These are phyloP conservation scores for Aspergillus sp. DNA, from an alignment of 2,329 filamentous ascomycete species.

Conservation along the genomic window DNA sequence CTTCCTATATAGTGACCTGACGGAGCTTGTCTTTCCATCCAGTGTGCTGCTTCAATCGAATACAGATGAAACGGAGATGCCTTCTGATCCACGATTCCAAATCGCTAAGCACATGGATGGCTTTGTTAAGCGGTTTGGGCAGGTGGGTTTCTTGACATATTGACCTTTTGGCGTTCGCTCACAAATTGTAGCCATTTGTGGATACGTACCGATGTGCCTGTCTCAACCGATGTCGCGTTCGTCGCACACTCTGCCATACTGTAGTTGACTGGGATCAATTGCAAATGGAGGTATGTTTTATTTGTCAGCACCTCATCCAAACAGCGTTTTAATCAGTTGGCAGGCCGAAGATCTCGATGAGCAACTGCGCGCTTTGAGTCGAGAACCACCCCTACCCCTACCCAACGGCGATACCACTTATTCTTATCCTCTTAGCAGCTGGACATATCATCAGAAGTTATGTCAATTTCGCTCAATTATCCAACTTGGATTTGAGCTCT, in stretches of 20 bases:
- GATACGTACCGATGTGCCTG: conserved; percentile 79
- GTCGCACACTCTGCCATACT: conserved; percentile 81
- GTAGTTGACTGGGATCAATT: conserved; percentile 77
- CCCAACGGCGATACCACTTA: conserved; percentile 51
- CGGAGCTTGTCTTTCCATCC: conserved; percentile 65
- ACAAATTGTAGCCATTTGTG: conserved; percentile 61
- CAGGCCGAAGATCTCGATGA: conserved; percentile 64
- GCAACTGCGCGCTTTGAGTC: conserved; percentile 54
- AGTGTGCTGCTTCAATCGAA: conserved; percentile 63
- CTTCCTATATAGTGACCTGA: conserved; percentile 76
- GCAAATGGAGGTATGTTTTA: conserved; percentile 59
- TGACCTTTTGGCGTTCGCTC: conserved; percentile 1
- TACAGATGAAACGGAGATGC: conserved; percentile 70
- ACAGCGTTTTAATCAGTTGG: conserved; percentile 5
- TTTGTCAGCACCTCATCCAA: background rate
- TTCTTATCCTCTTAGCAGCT: conserved; percentile 71
- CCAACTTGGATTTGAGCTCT: conserved; percentile 88
- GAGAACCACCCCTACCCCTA: conserved; percentile 54
- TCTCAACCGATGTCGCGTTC: conserved; percentile 81
- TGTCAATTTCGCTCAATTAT: conserved; percentile 78
- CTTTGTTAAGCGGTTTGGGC: conserved; percentile 50
- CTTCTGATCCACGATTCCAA: conserved; percentile 65
- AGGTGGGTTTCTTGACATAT: conserved; percentile 25
- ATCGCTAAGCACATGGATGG: conserved; percentile 68
- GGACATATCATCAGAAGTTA: conserved; percentile 88